Base-by-base conservation (phyloP, 345 rosid species). In the Euphorbia lathyris region DNA sequence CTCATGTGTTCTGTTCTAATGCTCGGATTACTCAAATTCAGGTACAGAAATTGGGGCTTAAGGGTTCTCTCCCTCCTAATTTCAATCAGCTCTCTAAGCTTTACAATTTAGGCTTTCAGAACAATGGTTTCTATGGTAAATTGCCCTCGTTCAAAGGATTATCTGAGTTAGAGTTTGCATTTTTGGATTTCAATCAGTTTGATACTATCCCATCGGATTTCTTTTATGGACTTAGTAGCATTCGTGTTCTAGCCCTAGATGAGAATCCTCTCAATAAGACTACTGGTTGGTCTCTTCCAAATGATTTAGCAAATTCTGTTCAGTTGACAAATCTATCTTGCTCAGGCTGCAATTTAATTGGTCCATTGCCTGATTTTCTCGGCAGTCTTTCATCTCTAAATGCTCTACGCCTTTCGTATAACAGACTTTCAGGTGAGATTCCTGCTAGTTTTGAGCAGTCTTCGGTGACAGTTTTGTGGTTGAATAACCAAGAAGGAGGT, bases 111-210 rank as follows among this genome's bases (percentile, higher is more conserved):
- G 92, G 96, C 58, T 73, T 90, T 16, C 96, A 90, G 62, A 84
- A 72, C 68, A 90, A 90, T 72, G 77, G 69, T 8, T 87, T 90
- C 60, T 74, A 79, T 32, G 96, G 96, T 6, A 40, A 79, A 60
- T 34, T 90, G 50, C 96, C 96, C 19, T 78, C 88, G 25, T 81
- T 90, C 43, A 75, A 73, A 53, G 91, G 92, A n/a, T 78, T 90
- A 68, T 83, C 87, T 2, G 77, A 59, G 40, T 77, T 90, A 67
- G 74, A 66, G 72, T 70, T 62, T 65, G 90, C 81, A 36, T 90
- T 78, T 56, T 68, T 87, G 71, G 90, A 90, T 77, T 60, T 25
- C 83, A 90, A 90, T 74, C 30, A 74, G 40, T 90, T 90, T 68
- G 88, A 86, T 68, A 79, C 91, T 1, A 82, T 90, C 45, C 91